Base-by-base conservation (phyloP, 2,329 filamentous ascomycete species). In the Pseudocercospora musae region DNA sequence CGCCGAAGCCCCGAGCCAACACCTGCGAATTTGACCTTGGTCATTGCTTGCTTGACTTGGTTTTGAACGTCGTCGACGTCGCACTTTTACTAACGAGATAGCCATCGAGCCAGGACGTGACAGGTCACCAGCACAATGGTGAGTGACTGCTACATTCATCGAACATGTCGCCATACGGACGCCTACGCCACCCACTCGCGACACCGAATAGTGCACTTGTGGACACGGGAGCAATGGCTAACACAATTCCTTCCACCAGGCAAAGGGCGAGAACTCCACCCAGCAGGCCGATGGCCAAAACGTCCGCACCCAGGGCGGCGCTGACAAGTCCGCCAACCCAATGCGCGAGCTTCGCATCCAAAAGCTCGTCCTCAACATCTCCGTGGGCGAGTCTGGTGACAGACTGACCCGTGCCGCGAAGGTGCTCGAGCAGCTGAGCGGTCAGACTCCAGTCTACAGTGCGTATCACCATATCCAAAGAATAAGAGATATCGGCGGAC, bases 381-480 rank as follows among this genome's bases (percentile, higher is more conserved):
- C 91, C 76, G 95, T 99, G 77, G 95, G 95, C 85, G 95, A 99
- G 87, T 98, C 94, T 89, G 95, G 95, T 91, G 95, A 99, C 86
- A 96, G 95, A 89, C 90, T 99, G 80, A 99, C 95, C 77, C 91
- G 95, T 90, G 95, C 95, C 80, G 95, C 95, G 79, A 99, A 99
- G 89, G 95, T 99, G 88, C 88, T 99, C 76, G 95, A 99, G 87
- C 95, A 99, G 88, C 87, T 99, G 81, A 92, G 87, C 83, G 95
- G 95, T 93, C 95, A 99, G 87, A 98, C 95, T 75, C 95, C 95
- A 76, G 95, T 99, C 84, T 99, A 99, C 92, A 96, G 91, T 94
- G 87, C 72, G 87, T 84, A 58, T 67, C 29, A 60, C 29, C 44
- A 57, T 37, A 18, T 49, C 44, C 20, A 49, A 49, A 25, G 20